Base-by-base conservation (phyloP, 805 yeast species). In the Saccharomycopsis sp. region DNA sequence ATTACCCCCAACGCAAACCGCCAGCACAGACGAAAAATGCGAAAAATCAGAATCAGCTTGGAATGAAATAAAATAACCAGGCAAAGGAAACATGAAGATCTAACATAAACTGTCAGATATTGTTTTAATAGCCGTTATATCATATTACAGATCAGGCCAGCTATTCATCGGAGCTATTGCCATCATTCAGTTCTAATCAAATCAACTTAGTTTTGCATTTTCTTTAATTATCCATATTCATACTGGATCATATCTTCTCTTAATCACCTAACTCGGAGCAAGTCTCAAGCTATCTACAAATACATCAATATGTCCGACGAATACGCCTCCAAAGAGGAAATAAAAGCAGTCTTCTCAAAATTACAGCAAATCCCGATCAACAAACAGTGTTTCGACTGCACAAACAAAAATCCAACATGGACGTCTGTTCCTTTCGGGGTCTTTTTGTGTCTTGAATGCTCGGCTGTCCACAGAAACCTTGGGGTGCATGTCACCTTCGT, bases 401-500 rank as follows among this genome's bases (percentile, higher is more conserved):
- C 87, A 56, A 88, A 92, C 66, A 90, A 88, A 69, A 92, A 92
- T 71, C 98, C 99, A 42, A 90, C 98, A 0, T 94, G 99, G 99
- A 89, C 99, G 2, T 93, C 98, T 14, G 91, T 93, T 57, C 97
- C 98, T 14, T 93, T 89, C 72, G 99, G 97, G 58, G 88, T 92
- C 56, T 81, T 92, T 70, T 75, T 94, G 60, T 94, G 99, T 76
- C 79, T 92, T 61, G 96, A 94, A 71, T 94, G 99, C 72, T 88
- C 97, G 56, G 92, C 98, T 2, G 90, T 87, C 56, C 99, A 94
- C 76, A 83, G 99, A 72, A 91, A 91, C 71, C 73, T 94, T 74
- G 99, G 99, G 60, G 97, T 92, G 44, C 99, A 94, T 71, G 86
- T 94, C 67, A 83, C 97, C 44, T 94, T 94, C 76, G 98, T 94